Evolutionary conservation across 371 early-diverging fungal species (phyloP), one percentile per base, ranked within the genome.

Genomic region (Thermomucor indicae-seudaticae): DNA sequence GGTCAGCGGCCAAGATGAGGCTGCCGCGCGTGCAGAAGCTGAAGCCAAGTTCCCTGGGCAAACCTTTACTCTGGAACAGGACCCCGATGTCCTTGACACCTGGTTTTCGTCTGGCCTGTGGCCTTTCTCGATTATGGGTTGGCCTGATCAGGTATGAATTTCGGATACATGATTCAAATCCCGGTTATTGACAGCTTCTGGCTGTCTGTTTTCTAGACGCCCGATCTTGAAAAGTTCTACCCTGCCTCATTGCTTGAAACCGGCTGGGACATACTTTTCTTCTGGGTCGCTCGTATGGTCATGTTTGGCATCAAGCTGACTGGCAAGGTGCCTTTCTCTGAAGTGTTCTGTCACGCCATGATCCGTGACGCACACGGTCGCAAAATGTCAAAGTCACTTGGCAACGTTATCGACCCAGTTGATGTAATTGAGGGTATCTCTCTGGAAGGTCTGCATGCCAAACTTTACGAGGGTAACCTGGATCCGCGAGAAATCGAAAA

Each of bases 281-380:
- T 98, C 86, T 99, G 99, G 99, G 99, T 99, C 31, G 99, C 99
- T 4, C 85, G 99, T 57, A 99, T 99, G 99, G 97, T 98, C 30
- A 99, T 99, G 99, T 67, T 99, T 49, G 92, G 97, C 59, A 85
- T 94, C 51, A 91, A 97, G 65, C 73, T 99, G 49, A 96, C 97
- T 4, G 97, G 95, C 20, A 66, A 91, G 62, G 85, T 92, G 29
- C 99, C 99, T 10, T 99, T 99, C 76, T 81, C 86, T 35, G 85
- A 91, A 64, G 91, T 93, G 17, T 89, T 96, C 70, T 95, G 97
- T 66, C 99, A 99, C 67, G 96, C 98, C 35, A 92, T 99, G 90
- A 94, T 99, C 39, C 91, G 99, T 63, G 99, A 99, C 80, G 96
- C 98, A 16, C 94, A 98, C 58, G 99, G 99, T 49, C 91, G 97